Evolutionary conservation across 345 rosid genomes (phyloP).

Genomic region (Eucalyptus pumila): DNA sequence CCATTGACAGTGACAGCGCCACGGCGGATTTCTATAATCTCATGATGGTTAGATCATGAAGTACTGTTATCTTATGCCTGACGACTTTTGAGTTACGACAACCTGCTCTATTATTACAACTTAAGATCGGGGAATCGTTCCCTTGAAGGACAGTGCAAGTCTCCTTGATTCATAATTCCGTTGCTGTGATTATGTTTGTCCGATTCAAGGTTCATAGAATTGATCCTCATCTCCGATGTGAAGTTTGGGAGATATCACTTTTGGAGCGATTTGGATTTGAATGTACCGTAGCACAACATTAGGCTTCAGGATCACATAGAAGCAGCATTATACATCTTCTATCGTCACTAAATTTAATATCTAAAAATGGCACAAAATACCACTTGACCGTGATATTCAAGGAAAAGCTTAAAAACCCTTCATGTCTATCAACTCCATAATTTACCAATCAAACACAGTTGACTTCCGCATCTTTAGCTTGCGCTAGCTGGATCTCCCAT

Average conservation of each 20-base stretch:
- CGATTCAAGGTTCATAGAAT: not conserved
- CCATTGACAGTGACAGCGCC: not conserved
- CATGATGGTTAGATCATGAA: not conserved
- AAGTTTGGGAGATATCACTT: not conserved
- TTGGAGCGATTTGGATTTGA: not conserved
- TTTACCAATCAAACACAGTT: not conserved
- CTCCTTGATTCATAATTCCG: not conserved
- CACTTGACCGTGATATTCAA: not conserved
- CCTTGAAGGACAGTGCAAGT: not conserved
- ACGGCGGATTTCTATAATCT: not conserved
- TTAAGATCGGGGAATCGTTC: not conserved
- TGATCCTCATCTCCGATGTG: not conserved
- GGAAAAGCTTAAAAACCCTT: not conserved
- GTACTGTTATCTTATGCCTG: not conserved
- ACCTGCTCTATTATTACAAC: not conserved
- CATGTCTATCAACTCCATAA: not conserved
- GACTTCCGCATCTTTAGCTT: not conserved
- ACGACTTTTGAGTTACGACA: not conserved
- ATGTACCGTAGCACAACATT: not conserved
- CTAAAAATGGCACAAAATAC: not conserved
- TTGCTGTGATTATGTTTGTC: not conserved
- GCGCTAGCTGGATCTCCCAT: not conserved
- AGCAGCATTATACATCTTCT: not conserved
- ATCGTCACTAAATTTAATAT: not conserved
- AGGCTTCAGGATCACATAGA: not conserved